phyloP scores from a whole-genome alignment of 164 flowering plant species.

The Stephania japonica region DNA sequence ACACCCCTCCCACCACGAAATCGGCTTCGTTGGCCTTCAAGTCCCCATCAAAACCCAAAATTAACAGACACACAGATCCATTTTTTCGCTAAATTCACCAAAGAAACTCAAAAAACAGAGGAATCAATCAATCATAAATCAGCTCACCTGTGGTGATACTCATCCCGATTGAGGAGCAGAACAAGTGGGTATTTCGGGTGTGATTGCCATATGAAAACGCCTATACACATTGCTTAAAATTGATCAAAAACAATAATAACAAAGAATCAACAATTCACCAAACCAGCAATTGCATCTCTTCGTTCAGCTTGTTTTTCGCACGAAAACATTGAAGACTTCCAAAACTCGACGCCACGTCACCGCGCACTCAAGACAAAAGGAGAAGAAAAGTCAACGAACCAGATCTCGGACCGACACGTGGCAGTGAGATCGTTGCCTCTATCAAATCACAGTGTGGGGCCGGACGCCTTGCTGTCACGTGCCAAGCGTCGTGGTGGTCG shows the following conservation, averaged over 20 bases:
- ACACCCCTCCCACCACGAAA: slow-evolving; percentile 67
- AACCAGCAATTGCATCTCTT: too few relatives aligned
- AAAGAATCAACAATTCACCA: too few relatives aligned
- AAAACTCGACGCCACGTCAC: too few relatives aligned
- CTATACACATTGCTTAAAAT: slow-evolving; percentile 53
- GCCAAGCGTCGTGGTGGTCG: background rate
- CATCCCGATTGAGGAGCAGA: slow-evolving; percentile 75
- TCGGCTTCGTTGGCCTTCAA: slow-evolving; percentile 54
- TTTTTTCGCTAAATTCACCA: background rate
- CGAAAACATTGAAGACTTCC: too few relatives aligned
- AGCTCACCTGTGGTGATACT: slow-evolving; percentile 48
- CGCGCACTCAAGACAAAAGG: too few relatives aligned
- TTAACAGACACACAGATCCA: background rate
- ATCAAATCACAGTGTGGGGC: background rate
- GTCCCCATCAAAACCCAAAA: background rate
- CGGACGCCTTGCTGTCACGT: background rate
- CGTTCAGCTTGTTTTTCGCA: too few relatives aligned
- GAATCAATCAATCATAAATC: background rate
- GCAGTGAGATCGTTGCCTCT: background rate
- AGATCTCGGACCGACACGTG: background rate
- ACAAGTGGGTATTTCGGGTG: slow-evolving; percentile 60
- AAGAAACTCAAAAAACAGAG: background rate
- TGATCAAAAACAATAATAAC: too few relatives aligned
- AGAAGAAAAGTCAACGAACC: background rate
- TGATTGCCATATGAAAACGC: slow-evolving; percentile 59